These are phyloP conservation scores for Cnidoscolus chayamansa DNA, from an alignment of 441 rosid genomes.

Conservation along the genomic window DNA sequence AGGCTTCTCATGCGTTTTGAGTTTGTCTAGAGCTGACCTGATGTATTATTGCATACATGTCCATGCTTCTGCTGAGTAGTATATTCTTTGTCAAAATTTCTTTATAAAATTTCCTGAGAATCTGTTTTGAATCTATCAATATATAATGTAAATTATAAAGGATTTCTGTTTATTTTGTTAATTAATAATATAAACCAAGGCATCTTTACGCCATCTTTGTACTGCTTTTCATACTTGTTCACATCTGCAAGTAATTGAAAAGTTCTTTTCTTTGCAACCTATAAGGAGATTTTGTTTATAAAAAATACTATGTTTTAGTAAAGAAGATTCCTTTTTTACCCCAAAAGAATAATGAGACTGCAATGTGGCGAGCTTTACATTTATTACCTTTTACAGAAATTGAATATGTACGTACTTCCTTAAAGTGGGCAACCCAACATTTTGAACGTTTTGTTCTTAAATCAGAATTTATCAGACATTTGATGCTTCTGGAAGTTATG, in stretches of 20 bases:
- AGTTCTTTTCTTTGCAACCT: conserved; percentile 9
- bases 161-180: neutral
- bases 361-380: neutral
- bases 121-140: neutral
- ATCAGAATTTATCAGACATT: neutral
- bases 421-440: neutral
- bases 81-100: neutral
- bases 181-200: neutral
- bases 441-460: neutral
- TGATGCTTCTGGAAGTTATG: neutral
- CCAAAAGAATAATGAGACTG: neutral
- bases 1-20: conserved; percentile 72
- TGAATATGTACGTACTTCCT: neutral
- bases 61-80: neutral
- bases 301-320: neutral
- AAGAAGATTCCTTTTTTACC: neutral
- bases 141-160: neutral
- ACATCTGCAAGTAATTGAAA: neutral
- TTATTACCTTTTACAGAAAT: neutral
- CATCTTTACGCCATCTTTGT: neutral
- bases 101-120: neutral
- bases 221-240: neutral
- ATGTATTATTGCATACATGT: neutral
- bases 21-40: conserved; percentile 32
- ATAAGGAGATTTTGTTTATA: neutral